A percentile compares a stretch with the other conserved stretches of the same genome.
phyloP scores from a whole-genome alignment of 768 basidiomycete genomes.

The Lactarius indigo region DNA sequence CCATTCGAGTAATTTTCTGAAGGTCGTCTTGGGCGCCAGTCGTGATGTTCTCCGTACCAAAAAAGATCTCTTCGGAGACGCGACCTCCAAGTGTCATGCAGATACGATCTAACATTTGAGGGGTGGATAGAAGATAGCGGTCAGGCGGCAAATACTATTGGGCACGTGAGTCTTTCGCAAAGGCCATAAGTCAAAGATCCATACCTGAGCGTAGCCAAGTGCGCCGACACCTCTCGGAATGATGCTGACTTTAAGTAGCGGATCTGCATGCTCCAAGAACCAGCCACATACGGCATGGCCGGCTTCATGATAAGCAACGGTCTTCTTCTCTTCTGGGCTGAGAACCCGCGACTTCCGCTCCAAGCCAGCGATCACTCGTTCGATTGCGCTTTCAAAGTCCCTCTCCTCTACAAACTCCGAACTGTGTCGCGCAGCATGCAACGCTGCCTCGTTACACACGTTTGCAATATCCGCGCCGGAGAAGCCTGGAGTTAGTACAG shows the following conservation, averaged over 20 bases:
- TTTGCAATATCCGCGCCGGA: conserved; percentile 99
- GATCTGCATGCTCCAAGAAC: conserved; percentile 98
- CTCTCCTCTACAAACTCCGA: conserved; percentile 74
- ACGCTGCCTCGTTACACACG: conserved; percentile 96
- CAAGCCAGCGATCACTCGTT: conserved; percentile 94
- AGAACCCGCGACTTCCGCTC: conserved; percentile 94
- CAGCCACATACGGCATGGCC: conserved; percentile 98
- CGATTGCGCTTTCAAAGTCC: conserved; percentile 97
- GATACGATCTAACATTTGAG: conserved; percentile 92
- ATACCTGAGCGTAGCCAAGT: conserved; percentile 91
- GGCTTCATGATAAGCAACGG: conserved; percentile 98
- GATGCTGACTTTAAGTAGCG: conserved; percentile 95
- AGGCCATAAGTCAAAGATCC: conserved; percentile 1
- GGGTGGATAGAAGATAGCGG: conserved; percentile 91
- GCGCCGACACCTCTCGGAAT: conserved; percentile 96
- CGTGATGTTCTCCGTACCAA: conserved; percentile 86
- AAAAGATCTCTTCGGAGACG: conserved; percentile 98
- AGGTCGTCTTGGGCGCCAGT: conserved; percentile 98
- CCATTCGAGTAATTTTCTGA: conserved; percentile 97
- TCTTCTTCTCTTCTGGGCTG: conserved; percentile 95
- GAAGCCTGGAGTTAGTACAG: conserved; percentile 95
- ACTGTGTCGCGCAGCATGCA: conserved; percentile 86
- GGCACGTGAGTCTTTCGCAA: conserved; percentile 7
- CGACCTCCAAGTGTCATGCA: conserved; percentile 99
- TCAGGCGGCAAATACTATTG: conserved; percentile 89